These are phyloP conservation scores for Bipolaris bicolor DNA, from an alignment of 2,329 filamentous ascomycete species.

Conservation along the genomic window DNA sequence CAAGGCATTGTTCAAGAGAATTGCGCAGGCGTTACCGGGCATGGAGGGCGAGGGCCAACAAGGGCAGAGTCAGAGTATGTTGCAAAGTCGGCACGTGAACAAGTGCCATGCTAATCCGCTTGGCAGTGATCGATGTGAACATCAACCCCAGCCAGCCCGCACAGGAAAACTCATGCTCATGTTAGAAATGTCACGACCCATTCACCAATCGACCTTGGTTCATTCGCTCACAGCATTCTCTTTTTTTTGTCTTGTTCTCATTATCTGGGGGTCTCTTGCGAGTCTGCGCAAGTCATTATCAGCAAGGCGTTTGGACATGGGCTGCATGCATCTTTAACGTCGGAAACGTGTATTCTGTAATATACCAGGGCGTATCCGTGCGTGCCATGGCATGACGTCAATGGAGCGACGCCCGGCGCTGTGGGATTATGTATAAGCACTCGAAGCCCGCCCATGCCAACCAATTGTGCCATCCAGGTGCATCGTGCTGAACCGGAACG, in stretches of 20 bases:
- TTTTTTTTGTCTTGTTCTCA: slow-evolving; percentile 29
- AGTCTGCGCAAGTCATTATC: slow-evolving; percentile 38
- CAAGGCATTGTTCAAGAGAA: slow-evolving; percentile 95
- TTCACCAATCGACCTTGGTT: slow-evolving; percentile 19
- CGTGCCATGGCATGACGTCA: slow-evolving; percentile 29
- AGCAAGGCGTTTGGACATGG: slow-evolving; percentile 50
- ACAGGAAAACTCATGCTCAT: slow-evolving; percentile 60
- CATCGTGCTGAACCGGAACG: slow-evolving; percentile 35
- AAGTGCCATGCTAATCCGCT: slow-evolving; percentile 17
- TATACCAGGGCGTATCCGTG: slow-evolving; percentile 38
- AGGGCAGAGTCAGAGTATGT: slow-evolving; percentile 80
- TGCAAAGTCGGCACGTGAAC: not conserved
- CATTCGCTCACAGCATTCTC: slow-evolving; percentile 33
- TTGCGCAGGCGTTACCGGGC: slow-evolving; percentile 94
- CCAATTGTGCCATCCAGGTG: slow-evolving; percentile 22
- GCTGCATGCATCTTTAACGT: slow-evolving; percentile 21
- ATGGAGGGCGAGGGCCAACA: slow-evolving; percentile 92
- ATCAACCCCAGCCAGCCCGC: slow-evolving; percentile 72
- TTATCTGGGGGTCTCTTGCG: slow-evolving; percentile 40
- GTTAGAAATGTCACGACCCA: slow-evolving; percentile 28
- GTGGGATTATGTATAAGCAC: slow-evolving; percentile 24
- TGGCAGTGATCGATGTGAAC: slow-evolving; percentile 88
- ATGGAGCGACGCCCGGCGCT: slow-evolving; percentile 17
- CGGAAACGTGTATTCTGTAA: slow-evolving; percentile 40
- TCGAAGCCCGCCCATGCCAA: slow-evolving; percentile 28